phyloP scores from a whole-genome alignment of 2,329 filamentous ascomycete genomes.

The Fusarium torulosum region DNA sequence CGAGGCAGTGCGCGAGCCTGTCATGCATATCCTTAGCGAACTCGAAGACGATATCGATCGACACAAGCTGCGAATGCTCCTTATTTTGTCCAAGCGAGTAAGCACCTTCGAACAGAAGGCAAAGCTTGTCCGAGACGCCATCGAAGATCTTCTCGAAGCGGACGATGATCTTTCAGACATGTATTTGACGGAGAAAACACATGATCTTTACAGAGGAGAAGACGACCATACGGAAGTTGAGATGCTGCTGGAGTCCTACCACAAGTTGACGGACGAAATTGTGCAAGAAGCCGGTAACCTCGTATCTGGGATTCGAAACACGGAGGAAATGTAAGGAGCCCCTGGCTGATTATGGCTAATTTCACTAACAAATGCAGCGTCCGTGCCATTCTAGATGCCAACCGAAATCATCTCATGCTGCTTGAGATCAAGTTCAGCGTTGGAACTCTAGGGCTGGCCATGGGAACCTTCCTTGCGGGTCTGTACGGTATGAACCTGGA shows the following conservation, averaged over 20 bases:
- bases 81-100: conserved; percentile 94
- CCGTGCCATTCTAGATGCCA: conserved; percentile 96
- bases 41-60: conserved; percentile 97
- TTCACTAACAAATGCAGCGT: conserved; percentile 68
- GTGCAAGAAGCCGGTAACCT: conserved; percentile 94
- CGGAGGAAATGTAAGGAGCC: conserved; percentile 90
- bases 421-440: conserved; percentile 97
- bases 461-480: conserved; percentile 95
- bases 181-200: conserved; percentile 92
- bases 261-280: conserved; percentile 98
- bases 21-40: conserved; percentile 87
- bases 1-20: conserved; percentile 90
- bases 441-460: conserved; percentile 91
- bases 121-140: conserved; percentile 90
- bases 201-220: conserved; percentile 77
- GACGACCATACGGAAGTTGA: conserved; percentile 97
- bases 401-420: conserved; percentile 97
- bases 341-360: background rate
- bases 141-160: conserved; percentile 94
- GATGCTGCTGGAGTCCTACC: conserved; percentile 95
- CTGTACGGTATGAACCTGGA: conserved; percentile 99
- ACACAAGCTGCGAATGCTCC: conserved; percentile 88
- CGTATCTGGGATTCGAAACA: conserved; percentile 95
- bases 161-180: conserved; percentile 95
- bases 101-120: conserved; percentile 98